Conservation (phyloP, 345 rosid species). For the Pelargonium nanum region DNA sequence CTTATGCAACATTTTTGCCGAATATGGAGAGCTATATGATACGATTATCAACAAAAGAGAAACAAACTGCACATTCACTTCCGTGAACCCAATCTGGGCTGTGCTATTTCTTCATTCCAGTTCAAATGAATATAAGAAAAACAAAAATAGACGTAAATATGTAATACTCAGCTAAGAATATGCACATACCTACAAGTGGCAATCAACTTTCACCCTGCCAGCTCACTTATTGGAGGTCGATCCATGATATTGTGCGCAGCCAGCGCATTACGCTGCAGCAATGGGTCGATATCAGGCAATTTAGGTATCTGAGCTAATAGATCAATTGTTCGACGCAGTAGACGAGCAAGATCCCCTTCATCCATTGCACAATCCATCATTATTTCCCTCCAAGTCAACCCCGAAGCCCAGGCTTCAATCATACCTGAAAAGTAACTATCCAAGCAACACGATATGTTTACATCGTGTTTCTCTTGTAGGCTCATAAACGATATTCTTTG, state of each 20-base stretch:
- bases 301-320: slow-evolving; percentile 86
- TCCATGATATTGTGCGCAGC: slow-evolving; percentile 72
- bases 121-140: not conserved
- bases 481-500: slow-evolving; percentile 44
- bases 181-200: not conserved
- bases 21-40: too few species aligned
- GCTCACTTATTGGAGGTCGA: slow-evolving; percentile 90
- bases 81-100: not conserved
- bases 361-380: slow-evolving; percentile 97
- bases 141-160: not conserved
- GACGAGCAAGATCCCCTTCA: slow-evolving; percentile 90
- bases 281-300: slow-evolving; percentile 64
- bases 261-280: slow-evolving; percentile 50
- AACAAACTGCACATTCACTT: too few species aligned
- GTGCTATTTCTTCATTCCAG: not conserved
- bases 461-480: slow-evolving; percentile 81
- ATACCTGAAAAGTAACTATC: slow-evolving; percentile 88
- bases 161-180: not conserved
- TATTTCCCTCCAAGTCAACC: slow-evolving; percentile 85
- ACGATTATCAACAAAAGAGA: too few species aligned
- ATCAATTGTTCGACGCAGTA: slow-evolving; percentile 70
- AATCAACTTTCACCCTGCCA: slow-evolving; percentile 41
- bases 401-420: slow-evolving; percentile 99
- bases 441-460: slow-evolving; percentile 55
- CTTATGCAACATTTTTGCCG: too few species aligned